Base-by-base conservation (phyloP, 2,329 filamentous ascomycete genomes). In the Monosporascus sp. region DNA sequence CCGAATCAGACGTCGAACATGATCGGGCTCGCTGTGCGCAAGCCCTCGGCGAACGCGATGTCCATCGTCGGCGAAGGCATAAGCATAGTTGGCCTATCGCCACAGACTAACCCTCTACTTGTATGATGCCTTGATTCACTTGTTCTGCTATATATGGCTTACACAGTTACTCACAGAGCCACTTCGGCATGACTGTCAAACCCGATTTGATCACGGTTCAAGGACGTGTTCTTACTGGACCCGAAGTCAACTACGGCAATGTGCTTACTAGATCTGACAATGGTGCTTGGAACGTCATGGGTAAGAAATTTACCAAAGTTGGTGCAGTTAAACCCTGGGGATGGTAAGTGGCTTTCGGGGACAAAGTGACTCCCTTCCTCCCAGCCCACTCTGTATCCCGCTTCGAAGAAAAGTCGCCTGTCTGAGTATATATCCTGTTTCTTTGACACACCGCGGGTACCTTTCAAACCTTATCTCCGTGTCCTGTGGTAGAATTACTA, bases 21-120 rank as follows among this genome's bases (percentile, higher is more conserved):
- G 83, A 79, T 88, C 41, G 64, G 60, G 0, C 85, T 86, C 60
- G 83, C 85, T 5, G 81, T 83, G 18, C 74, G 80, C 15, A 66
- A 61, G 3, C 85, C 85, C 0, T 70, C 68, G 3, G 66, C 74
- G 17, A 88, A 87, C 62, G 81, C 79, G 0, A 60, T 68, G 7
- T 80, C 78, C 0, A 86, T 88, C 56, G 69, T 75, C 5, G 69
- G 62, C 0, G 71, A 74, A 7, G 82, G 81, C 0, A 63, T 76
- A n/a, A 54, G 61, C 3, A 70, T 78, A 2, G 70, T 83, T 25
- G 79, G 81, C 4, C 65, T 84, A 7, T 57, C 60, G 5, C 62
- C 66, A 4, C 55, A 64, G 1, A 62, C 65, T 1, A 76, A 75
- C 49, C 50, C 66, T 1, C 68, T 68, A 14, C 56, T 76, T 53